phyloP scores from a whole-genome alignment of 73 alveolate species.

The Tetrahymena thermophila region DNA sequence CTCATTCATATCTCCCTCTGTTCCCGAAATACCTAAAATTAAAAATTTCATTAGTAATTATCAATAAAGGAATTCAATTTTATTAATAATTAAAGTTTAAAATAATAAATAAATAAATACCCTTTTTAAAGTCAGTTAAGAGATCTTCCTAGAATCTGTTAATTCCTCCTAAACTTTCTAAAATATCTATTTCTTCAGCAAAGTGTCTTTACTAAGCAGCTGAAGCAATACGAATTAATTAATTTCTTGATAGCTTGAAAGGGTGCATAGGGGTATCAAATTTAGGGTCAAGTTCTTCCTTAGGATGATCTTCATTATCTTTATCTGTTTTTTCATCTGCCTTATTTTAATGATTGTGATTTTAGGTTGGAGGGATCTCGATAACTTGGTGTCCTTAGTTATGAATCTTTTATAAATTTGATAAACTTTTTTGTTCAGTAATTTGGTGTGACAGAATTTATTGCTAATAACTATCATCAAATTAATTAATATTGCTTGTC shows the following conservation, averaged over 20 bases:
- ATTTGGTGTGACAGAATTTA: background rate
- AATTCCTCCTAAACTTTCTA: slow-evolving; percentile 55
- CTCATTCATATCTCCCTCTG: slow-evolving; percentile 13
- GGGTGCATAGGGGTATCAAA: background rate
- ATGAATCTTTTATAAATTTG: background rate
- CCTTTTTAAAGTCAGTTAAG: slow-evolving; percentile 19
- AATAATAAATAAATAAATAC: slow-evolving; percentile 25
- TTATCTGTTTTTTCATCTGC: background rate
- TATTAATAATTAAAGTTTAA: background rate
- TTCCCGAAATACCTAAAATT: background rate
- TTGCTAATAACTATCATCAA: background rate
- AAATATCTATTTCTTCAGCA: slow-evolving; percentile 48
- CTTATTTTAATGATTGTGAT: background rate
- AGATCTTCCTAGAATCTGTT: slow-evolving; percentile 36
- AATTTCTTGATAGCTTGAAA: background rate
- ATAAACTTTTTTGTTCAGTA: background rate
- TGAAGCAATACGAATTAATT: slow-evolving; percentile 14
- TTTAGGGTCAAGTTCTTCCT: background rate
- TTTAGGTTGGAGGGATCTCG: background rate
- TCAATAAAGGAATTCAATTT: background rate
- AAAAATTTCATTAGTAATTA: background rate
- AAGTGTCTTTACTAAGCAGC: slow-evolving; percentile 13
- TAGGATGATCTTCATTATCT: background rate
- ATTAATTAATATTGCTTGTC: background rate
- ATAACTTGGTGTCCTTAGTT: background rate